These are phyloP conservation scores for Hypoxylon sp. DNA, from an alignment of 2,329 filamentous ascomycete genomes.

Conservation along the genomic window DNA sequence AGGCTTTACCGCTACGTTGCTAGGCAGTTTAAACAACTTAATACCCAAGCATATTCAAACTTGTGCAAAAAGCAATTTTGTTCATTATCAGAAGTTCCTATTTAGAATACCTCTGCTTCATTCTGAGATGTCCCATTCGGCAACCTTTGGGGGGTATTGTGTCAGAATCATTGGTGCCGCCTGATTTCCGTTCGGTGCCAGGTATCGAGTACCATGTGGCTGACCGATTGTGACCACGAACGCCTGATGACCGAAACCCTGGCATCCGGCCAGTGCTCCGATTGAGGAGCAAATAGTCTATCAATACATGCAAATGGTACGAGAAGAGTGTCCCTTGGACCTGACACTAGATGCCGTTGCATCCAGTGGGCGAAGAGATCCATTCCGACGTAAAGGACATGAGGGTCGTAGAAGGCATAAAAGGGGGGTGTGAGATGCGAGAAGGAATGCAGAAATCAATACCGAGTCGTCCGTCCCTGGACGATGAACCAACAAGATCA, in stretches of 20 bases:
- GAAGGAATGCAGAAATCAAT: constrained; percentile 55
- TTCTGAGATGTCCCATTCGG: constrained; percentile 51
- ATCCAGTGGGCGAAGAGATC: constrained; percentile 40
- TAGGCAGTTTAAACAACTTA: constrained; percentile 9
- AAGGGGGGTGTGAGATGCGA: constrained; percentile 38
- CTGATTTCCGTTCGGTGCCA: constrained; percentile 54
- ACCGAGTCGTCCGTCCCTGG: constrained; percentile 43
- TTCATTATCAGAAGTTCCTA: constrained; percentile 55
- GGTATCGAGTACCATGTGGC: constrained; percentile 50
- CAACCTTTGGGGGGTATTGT: constrained; percentile 55
- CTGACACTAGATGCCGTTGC: constrained; percentile 42
- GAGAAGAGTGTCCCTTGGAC: constrained; percentile 44
- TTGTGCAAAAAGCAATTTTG: constrained; percentile 47
- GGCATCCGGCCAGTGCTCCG: constrained; percentile 50
- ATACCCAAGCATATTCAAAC: background rate
- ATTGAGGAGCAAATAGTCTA: constrained; percentile 54
- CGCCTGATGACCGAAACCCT: constrained; percentile 54
- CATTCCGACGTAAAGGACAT: constrained; percentile 46
- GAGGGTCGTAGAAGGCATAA: constrained; percentile 45
- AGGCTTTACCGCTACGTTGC: background rate
- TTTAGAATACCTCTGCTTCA: constrained; percentile 52
- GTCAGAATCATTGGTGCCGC: constrained; percentile 56
- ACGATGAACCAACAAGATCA: constrained; percentile 46
- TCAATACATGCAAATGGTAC: constrained; percentile 55
- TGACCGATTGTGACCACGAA: constrained; percentile 55